Base-by-base conservation (phyloP, 2,329 filamentous ascomycete genomes). In the Epichloe brachyelytri region DNA sequence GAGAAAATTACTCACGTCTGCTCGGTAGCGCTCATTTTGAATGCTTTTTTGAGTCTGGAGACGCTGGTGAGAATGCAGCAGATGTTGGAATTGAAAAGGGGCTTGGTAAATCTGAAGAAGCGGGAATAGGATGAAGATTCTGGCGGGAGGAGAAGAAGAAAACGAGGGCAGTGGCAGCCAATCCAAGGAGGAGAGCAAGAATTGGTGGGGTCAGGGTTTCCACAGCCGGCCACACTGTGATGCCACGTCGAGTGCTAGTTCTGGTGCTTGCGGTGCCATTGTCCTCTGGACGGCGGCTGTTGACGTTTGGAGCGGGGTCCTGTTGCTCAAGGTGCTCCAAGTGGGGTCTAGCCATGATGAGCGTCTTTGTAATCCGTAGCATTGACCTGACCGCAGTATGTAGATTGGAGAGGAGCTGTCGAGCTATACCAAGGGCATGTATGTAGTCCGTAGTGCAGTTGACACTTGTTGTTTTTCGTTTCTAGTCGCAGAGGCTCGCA, bases 21-120 rank as follows among this genome's bases (percentile, higher is more conserved):
- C 77, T 94, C 88, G 73, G 71, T 63, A 64, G 72, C 76, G 76
- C 86, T 79, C 82, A 86, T 86, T 68, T 68, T 82, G 74, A 58
- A 64, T 60, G 63, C 58, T 55, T 58, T 55, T 45, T 53, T 43
- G 55, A 53, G 52, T 64, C 57, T 57, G 59, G 51, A 53, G 58
- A 56, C 55, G 60, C 51, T 60, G 56, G 55, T 54, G 57, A 54
- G 53, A 58, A 53, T 64, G 65, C 54, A 58, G 19, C 43, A 12
- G 43, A 15, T 33, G 38, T 33, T 41, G 46, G 56, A 48, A 53
- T 52, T 60, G 58, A 56, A 55, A 60, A 59, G 49, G 54, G 55
- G 54, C 64, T 60, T 53, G 55, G 55, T 36, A 57, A 56, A 54
- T 57, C 50, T 58, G 63, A 57, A 63, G 60, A 58, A 56, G 60